Evolutionary conservation across 805 yeast species (phyloP).

Genomic region (Suhomyces tanzawaensis): DNA sequence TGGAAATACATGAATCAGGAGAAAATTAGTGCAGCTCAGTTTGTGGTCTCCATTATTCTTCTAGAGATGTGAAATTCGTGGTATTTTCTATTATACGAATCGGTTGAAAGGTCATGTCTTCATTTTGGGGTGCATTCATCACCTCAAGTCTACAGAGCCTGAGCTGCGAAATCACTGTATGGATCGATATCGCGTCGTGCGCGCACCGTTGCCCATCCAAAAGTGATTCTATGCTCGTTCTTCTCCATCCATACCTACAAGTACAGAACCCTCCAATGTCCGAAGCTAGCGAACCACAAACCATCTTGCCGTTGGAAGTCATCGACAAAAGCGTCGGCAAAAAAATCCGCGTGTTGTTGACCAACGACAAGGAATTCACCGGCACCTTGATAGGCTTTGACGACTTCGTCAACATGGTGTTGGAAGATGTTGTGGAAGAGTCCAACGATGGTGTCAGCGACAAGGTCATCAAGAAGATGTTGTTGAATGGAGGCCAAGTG

Average conservation of each 20-base stretch:
- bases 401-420: constrained; percentile 88
- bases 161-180: too few relatives aligned
- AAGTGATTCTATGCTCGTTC: too few relatives aligned
- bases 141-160: neutral
- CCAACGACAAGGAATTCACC: constrained; percentile 68
- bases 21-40: too few relatives aligned
- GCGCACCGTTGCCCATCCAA: too few relatives aligned
- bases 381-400: constrained; percentile 92
- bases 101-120: too few relatives aligned
- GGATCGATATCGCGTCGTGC: too few relatives aligned
- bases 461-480: constrained; percentile 53
- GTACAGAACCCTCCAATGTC: constrained; percentile 2
- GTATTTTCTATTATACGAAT: too few relatives aligned
- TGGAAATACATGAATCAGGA: too few relatives aligned
- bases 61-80: too few relatives aligned
- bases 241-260: too few relatives aligned
- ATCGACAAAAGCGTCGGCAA: constrained; percentile 87
- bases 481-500: constrained; percentile 69
- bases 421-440: constrained; percentile 72
- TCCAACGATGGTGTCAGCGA: constrained; percentile 45
- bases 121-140: too few relatives aligned
- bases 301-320: constrained; percentile 71
- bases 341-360: constrained; percentile 67
- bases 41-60: too few relatives aligned
- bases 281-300: constrained; percentile 1